A percentile compares a stretch with the other conserved stretches of the same genome.
Evolutionary conservation across 106 monocot genomes (phyloP).

Genomic region (Iris macrosiphon): DNA sequence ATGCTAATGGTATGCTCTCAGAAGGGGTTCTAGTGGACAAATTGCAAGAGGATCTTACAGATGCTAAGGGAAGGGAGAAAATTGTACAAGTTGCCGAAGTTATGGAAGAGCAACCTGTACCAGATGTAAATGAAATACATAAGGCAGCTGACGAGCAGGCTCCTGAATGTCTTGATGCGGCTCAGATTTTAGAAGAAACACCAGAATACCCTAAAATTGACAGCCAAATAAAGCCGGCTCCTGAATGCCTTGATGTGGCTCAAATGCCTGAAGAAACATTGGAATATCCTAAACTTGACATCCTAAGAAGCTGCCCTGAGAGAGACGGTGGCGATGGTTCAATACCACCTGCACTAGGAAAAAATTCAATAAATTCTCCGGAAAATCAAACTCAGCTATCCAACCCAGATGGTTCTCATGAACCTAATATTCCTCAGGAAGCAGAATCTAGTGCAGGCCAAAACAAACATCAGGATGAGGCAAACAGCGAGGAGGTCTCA

Average conservation of each 20-base stretch:
- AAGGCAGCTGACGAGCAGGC: background rate
- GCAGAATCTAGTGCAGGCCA: background rate
- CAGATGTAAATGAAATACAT: conserved; percentile 11
- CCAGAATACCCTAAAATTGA: conserved; percentile 15
- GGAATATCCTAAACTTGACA: conserved; percentile 17
- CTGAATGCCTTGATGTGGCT: conserved; percentile 9
- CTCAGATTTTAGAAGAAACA: conserved; percentile 8
- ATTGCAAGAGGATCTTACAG: conserved; percentile 1
- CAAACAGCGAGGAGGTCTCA: conserved; percentile 8
- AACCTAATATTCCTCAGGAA: conserved; percentile 15
- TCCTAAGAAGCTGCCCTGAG: conserved; percentile 2
- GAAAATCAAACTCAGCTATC: conserved; percentile 1
- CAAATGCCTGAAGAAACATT: conserved; percentile 8
- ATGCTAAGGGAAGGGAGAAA: conserved; percentile 3
- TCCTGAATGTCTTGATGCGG: conserved; percentile 13
- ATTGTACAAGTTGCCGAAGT: conserved; percentile 4
- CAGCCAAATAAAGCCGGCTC: conserved; percentile 9
- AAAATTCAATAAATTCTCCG: conserved; percentile 18
- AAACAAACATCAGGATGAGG: background rate
- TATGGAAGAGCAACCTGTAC: conserved; percentile 8
- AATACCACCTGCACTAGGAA: conserved; percentile 16
- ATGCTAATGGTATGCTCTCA: background rate
- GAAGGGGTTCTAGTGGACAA: conserved; percentile 6
- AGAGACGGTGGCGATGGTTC: background rate
- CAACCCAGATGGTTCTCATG: background rate